Conservation (phyloP, 225 moss, liverwort and hornwort genomes). For the Takakia lepidozioides region DNA sequence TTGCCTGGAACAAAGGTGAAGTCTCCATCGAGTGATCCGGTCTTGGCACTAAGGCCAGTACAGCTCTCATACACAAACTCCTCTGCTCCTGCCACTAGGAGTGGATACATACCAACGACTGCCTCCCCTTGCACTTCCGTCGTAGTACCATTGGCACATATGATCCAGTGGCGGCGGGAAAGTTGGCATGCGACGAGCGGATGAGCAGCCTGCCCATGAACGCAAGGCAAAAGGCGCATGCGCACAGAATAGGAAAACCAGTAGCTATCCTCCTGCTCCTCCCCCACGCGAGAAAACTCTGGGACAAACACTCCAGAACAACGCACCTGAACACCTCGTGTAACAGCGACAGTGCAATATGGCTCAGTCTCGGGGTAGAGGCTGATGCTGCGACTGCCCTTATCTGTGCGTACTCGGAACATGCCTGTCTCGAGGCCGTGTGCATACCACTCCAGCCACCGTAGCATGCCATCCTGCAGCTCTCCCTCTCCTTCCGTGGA, state of each 20-base stretch:
- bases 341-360: constrained; percentile 48
- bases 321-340: constrained; percentile 75
- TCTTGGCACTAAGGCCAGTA: constrained; percentile 39
- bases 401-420: constrained; percentile 60
- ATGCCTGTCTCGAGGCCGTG: constrained; percentile 54
- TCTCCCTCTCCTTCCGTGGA: constrained; percentile 26
- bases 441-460: constrained; percentile 77
- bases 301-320: constrained; percentile 87
- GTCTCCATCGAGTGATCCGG: constrained; percentile 74
- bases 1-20: constrained; percentile 79
- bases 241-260: constrained; percentile 81
- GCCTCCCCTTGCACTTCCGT: constrained; percentile 58
- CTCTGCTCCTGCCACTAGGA: constrained; percentile 39
- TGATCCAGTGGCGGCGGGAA: constrained; percentile 69
- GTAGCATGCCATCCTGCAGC: constrained; percentile 65
- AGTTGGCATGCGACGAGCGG: constrained; percentile 60
- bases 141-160: constrained; percentile 39
- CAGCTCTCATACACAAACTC: constrained; percentile 82
- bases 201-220: constrained; percentile 20
- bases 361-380: constrained; percentile 66
- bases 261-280: constrained; percentile 41
- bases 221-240: constrained; percentile 53
- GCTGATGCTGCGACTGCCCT: constrained; percentile 72
- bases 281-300: constrained; percentile 54
- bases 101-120: constrained; percentile 71